Percentiles rank a stretch among this genome's conserved stretches.
Evolutionary conservation across 2,329 filamentous ascomycete species (phyloP).

Genomic region (Juglanconis oblonga): DNA sequence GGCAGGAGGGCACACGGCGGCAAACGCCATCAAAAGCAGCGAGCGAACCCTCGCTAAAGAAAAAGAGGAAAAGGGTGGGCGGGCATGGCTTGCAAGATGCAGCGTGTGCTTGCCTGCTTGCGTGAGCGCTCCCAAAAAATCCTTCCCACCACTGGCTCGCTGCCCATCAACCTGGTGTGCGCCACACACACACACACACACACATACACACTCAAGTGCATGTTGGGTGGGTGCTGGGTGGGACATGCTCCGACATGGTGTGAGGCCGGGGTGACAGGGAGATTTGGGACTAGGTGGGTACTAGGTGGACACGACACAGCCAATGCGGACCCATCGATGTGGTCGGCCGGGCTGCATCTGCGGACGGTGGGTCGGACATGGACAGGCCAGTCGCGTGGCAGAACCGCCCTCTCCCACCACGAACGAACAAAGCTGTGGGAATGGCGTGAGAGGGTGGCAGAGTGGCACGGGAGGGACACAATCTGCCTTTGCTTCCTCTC

Average conservation of each 20-base stretch:
- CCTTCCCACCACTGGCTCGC: not conserved
- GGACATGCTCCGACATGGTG: not conserved
- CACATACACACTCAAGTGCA: too few species aligned
- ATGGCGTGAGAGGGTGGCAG: too few species aligned
- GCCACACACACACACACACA: not conserved
- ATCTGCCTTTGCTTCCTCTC: too few species aligned
- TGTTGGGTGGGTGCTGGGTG: too few species aligned
- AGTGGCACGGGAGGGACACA: too few species aligned
- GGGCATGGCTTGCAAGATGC: not conserved
- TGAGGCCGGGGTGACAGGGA: too few species aligned
- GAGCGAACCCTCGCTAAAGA: not conserved
- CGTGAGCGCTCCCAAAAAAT: not conserved
- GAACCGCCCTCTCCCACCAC: not conserved
- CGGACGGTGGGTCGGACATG: not conserved
- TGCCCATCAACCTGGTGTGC: too few species aligned
- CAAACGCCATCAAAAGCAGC: not conserved
- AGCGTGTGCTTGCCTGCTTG: not conserved
- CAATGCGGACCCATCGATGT: not conserved
- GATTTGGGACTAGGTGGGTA: not conserved
- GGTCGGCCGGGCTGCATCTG: too few species aligned
- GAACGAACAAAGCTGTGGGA: too few species aligned
- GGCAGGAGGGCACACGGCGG: not conserved
- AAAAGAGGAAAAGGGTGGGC: not conserved
- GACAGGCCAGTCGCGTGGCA: slow-evolving; percentile 7
- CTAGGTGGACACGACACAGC: not conserved